Conservation (phyloP, 1,284 basidiomycete genomes). For the Ustilago sp. region DNA sequence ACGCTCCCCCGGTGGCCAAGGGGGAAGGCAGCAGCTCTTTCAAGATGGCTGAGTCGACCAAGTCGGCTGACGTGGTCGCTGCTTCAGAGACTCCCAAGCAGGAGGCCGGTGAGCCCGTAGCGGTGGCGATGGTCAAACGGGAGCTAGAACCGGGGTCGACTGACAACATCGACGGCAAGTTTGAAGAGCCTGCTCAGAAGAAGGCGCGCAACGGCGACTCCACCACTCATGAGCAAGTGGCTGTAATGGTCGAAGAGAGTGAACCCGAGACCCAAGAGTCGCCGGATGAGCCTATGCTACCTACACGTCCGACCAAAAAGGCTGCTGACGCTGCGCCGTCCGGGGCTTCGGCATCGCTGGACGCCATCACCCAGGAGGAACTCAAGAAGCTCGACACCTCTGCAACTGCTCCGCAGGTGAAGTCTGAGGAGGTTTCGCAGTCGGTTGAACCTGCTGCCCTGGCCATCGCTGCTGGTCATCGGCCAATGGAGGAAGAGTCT, state of each 20-base stretch:
- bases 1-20: not conserved
- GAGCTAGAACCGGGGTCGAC: slow-evolving; percentile 1
- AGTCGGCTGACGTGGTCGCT: not conserved
- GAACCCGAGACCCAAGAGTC: slow-evolving; percentile 16
- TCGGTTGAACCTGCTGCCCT: not conserved
- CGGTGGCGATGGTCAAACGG: slow-evolving; percentile 4
- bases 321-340: not conserved
- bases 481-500: slow-evolving; percentile 11
- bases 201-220: slow-evolving; percentile 16
- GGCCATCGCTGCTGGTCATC: not conserved
- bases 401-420: not conserved
- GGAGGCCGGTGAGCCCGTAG: not conserved
- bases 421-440: not conserved
- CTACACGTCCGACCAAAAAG: not conserved
- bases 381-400: not conserved
- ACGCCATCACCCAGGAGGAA: not conserved
- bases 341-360: not conserved
- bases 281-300: slow-evolving; percentile 34
- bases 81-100: not conserved
- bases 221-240: not conserved
- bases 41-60: not conserved
- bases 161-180: not conserved
- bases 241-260: not conserved
- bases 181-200: slow-evolving; percentile 14
- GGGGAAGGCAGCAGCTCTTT: not conserved